Base-by-base conservation (phyloP, 768 basidiomycete species). In the Cantharellus anzutake region DNA sequence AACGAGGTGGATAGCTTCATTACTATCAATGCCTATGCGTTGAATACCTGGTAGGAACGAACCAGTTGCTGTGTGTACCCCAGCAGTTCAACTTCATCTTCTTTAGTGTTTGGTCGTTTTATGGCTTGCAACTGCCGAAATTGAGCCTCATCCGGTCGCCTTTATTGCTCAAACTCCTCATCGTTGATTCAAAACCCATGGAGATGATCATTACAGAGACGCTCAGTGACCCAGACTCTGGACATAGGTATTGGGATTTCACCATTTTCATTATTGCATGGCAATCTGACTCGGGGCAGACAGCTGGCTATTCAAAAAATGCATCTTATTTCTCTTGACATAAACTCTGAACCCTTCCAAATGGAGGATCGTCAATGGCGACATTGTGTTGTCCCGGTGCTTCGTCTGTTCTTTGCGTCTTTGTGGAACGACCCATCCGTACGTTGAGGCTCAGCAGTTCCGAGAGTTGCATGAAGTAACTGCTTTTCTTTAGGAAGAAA, bases 1-100 rank as follows among this genome's bases (percentile, higher is more conserved):
- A 76, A 82, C 63, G 85, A 85, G 68, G 73, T 83, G 2, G 83
- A 85, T 64, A 83, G 84, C 66, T 85, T 86, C 64, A 75, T 86
- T 39, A 67, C 85, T 40, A 75, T 78, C 53, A 84, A 85, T 63
- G 80, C 77, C 7, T 68, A 69, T 48, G 66, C 79, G 16, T 70
- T 88, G n/a, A 74, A 76, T 35, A 67, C 71, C 38, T 84, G 83
- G 85, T 86, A 66, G 5, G 61, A 5, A 5, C 34, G 37, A 39
- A 5, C 4, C 0, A 60, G 74, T 58, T 51, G 39, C 52, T 38
- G 51, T 34, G 41, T 41, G 4, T 7, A 4, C n/a, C 11, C 44
- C 20, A 7, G 44, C 11, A 20, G 7, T 48, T 48, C 7, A 48
- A 20, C 44, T 7, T 48, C 11, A 20, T 48, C 11, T 7, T 7